These are phyloP conservation scores for Neopestalotiopsis sp. DNA, from an alignment of 2,329 filamentous ascomycete species.

Conservation along the genomic window DNA sequence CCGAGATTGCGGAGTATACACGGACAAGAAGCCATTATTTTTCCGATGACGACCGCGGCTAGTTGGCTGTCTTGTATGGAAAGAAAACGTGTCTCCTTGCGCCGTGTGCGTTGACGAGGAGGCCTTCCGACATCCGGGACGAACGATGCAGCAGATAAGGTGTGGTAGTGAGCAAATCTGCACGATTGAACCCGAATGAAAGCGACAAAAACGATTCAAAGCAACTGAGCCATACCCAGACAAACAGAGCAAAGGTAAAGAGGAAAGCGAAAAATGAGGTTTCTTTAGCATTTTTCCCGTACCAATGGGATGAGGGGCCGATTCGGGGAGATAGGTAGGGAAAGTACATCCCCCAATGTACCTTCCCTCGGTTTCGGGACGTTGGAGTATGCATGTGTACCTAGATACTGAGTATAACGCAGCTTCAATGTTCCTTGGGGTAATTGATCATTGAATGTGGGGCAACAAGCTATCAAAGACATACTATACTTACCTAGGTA, in stretches of 20 bases:
- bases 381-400: neutral
- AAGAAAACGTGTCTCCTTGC: neutral
- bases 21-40: neutral
- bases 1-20: slow-evolving; percentile 3
- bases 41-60: neutral
- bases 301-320: neutral
- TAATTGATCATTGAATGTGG: neutral
- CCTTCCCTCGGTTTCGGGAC: neutral
- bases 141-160: no score
- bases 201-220: neutral
- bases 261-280: neutral
- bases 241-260: neutral
- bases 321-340: neutral
- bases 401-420: no score
- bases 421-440: neutral
- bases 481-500: neutral
- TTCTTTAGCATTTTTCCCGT: neutral
- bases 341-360: neutral
- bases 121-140: neutral
- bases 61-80: neutral
- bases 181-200: neutral
- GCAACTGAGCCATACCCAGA: neutral
- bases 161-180: no score
- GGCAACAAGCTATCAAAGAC: neutral
- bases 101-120: neutral